Percentiles rank a stretch among this genome's conserved stretches.
phyloP scores from a whole-genome alignment of 495 filamentous ascomycete genomes.

The Hypoxylon fuscum region DNA sequence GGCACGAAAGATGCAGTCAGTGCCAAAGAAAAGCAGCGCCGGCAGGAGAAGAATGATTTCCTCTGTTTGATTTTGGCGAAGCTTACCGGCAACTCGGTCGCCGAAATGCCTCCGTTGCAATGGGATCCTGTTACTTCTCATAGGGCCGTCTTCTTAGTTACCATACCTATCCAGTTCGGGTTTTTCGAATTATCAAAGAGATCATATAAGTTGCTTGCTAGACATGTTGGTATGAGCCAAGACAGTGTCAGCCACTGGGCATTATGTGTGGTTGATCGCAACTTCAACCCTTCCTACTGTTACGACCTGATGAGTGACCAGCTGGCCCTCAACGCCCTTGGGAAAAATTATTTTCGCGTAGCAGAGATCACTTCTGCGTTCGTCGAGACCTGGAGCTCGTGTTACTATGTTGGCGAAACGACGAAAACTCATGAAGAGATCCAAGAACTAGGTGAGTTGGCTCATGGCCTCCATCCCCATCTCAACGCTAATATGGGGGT shows the following conservation, averaged over 20 bases:
- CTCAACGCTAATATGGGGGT: conserved; percentile 8
- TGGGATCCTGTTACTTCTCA: conserved; percentile 25
- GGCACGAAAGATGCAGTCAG: conserved; percentile 6
- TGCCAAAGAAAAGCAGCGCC: conserved; percentile 20
- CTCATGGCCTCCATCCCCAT: neutral
- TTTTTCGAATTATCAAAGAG: conserved; percentile 33
- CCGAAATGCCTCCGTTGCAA: conserved; percentile 29
- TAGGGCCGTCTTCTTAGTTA: conserved; percentile 36
- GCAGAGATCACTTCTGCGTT: conserved; percentile 28
- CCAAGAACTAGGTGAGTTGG: conserved; percentile 31
- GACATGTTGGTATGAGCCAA: conserved; percentile 39
- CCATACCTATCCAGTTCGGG: conserved; percentile 37
- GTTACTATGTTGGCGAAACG: conserved; percentile 39
- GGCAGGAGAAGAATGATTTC: conserved; percentile 27
- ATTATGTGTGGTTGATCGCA: conserved; percentile 34
- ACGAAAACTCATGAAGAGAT: conserved; percentile 38
- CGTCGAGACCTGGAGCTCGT: conserved; percentile 36
- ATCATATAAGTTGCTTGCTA: conserved; percentile 35
- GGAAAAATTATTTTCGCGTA: conserved; percentile 34
- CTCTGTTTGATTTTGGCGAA: conserved; percentile 29
- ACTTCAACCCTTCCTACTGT: conserved; percentile 31
- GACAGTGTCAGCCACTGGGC: conserved; percentile 41
- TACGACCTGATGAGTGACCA: conserved; percentile 44
- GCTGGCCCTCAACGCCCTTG: conserved; percentile 32
- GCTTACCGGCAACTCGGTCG: conserved; percentile 28